Conservation (phyloP, 495 filamentous ascomycete species). For the Bacidia rubella region DNA sequence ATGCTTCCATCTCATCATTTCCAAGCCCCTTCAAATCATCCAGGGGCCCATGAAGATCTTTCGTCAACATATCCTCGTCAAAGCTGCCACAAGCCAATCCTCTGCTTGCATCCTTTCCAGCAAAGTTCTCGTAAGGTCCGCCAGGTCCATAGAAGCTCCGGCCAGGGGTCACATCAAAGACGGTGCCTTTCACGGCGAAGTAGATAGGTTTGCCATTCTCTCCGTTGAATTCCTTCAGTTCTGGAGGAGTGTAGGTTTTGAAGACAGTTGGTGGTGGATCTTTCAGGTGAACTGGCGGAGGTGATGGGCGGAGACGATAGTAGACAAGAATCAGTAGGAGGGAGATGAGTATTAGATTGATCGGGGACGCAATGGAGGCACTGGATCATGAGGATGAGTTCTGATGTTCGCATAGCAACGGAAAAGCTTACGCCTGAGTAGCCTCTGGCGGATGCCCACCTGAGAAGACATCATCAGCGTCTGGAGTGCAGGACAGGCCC, state of each 20-base stretch:
- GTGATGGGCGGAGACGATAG: constrained; percentile 48
- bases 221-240: constrained; percentile 81
- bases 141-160: constrained; percentile 89
- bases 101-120: constrained; percentile 82
- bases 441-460: constrained; percentile 3
- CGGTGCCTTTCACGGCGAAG: constrained; percentile 67
- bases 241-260: constrained; percentile 77
- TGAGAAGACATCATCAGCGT: not conserved
- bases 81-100: constrained; percentile 88
- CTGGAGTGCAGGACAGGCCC: not conserved
- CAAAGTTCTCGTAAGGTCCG: constrained; percentile 88
- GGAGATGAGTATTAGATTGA: constrained; percentile 63
- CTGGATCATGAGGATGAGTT: constrained; percentile 21
- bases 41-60: constrained; percentile 74
- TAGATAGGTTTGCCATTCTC: constrained; percentile 59
- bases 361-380: constrained; percentile 55
- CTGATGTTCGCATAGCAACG: not conserved
- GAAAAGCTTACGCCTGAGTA: constrained; percentile 11
- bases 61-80: constrained; percentile 90
- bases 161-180: constrained; percentile 79
- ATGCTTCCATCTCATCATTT: constrained; percentile 63
- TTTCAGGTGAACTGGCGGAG: constrained; percentile 47
- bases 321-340: constrained; percentile 59
- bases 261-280: constrained; percentile 68
- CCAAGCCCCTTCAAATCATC: constrained; percentile 67